phyloP scores from a whole-genome alignment of 1,284 basidiomycete genomes.

The Hymenochaete sp. region DNA sequence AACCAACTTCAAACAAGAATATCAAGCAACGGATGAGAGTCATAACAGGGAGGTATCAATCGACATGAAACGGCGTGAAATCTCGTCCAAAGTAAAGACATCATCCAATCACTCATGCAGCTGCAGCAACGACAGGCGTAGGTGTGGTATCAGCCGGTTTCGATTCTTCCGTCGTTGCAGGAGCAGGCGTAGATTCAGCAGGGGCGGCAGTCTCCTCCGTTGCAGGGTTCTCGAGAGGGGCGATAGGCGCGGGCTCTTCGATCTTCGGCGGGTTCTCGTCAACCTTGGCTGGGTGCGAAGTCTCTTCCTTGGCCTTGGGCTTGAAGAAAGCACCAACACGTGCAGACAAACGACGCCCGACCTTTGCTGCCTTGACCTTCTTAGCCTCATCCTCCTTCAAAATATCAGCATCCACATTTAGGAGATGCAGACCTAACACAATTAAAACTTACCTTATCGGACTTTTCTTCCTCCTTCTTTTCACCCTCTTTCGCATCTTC shows the following conservation, averaged over 20 bases:
- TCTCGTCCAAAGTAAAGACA: slow-evolving; percentile 6
- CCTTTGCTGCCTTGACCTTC: slow-evolving; percentile 43
- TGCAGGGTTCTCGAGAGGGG: slow-evolving; percentile 69
- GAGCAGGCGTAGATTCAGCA: slow-evolving; percentile 28
- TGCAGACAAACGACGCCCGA: slow-evolving; percentile 66
- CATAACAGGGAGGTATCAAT: slow-evolving; percentile 24
- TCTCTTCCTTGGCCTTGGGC: slow-evolving; percentile 59
- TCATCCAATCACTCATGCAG: slow-evolving; percentile 17
- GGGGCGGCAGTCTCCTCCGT: slow-evolving; percentile 30
- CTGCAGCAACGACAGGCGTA: slow-evolving; percentile 28
- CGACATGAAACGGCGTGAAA: slow-evolving; percentile 18
- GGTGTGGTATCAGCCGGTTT: slow-evolving; percentile 27
- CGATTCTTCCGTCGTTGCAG: slow-evolving; percentile 26
- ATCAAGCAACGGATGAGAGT: slow-evolving; percentile 38
- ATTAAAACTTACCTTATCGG: slow-evolving; percentile 1
- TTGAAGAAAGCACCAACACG: slow-evolving; percentile 76
- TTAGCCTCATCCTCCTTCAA: slow-evolving; percentile 41
- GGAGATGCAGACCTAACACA: background rate
- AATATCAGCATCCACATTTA: background rate
- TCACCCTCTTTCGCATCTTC: slow-evolving; percentile 54
- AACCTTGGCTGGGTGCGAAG: slow-evolving; percentile 68
- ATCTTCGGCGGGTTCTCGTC: slow-evolving; percentile 76
- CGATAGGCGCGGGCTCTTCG: slow-evolving; percentile 63
- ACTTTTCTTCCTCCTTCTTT: slow-evolving; percentile 31
- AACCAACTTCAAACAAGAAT: slow-evolving; percentile 19